These are phyloP conservation scores for Cryptococcus maquisensis DNA, from an alignment of 1,284 basidiomycete species.

Conservation along the genomic window DNA sequence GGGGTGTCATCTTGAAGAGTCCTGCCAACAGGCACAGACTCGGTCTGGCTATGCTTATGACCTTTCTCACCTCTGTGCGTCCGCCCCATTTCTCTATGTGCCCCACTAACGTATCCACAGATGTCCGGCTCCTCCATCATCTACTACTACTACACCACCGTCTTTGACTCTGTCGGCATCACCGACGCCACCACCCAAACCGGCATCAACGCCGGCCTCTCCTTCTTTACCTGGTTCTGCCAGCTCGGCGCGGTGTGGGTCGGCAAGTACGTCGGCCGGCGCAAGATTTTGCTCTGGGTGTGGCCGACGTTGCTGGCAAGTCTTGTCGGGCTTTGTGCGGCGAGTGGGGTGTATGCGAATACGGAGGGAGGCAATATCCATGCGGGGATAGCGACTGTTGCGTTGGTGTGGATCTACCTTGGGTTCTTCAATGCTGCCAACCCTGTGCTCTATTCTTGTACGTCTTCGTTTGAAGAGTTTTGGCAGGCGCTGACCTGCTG, in stretches of 20 bases:
- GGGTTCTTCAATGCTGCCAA: conserved; percentile 46
- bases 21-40: conserved; percentile 40
- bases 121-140: conserved; percentile 36
- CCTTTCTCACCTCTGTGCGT: conserved; percentile 33
- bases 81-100: not conserved
- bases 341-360: conserved; percentile 40
- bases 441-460: conserved; percentile 39
- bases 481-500: not conserved
- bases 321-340: conserved; percentile 41
- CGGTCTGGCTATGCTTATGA: conserved; percentile 45
- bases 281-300: conserved; percentile 40
- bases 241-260: conserved; percentile 41
- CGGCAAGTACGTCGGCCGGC: conserved; percentile 40
- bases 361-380: conserved; percentile 21
- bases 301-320: conserved; percentile 44
- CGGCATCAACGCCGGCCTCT: conserved; percentile 48
- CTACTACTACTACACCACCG: conserved; percentile 48
- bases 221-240: conserved; percentile 45
- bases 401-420: conserved; percentile 48
- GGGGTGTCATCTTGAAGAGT: conserved; percentile 38
- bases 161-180: conserved; percentile 47
- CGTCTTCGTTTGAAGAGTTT: not conserved
- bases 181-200: conserved; percentile 45
- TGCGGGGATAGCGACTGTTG: conserved; percentile 42
- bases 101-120: not conserved